Evolutionary conservation across 2,329 filamentous ascomycete species (phyloP), one percentile per base, ranked within the genome.

Genomic region (Onygenales sp.): DNA sequence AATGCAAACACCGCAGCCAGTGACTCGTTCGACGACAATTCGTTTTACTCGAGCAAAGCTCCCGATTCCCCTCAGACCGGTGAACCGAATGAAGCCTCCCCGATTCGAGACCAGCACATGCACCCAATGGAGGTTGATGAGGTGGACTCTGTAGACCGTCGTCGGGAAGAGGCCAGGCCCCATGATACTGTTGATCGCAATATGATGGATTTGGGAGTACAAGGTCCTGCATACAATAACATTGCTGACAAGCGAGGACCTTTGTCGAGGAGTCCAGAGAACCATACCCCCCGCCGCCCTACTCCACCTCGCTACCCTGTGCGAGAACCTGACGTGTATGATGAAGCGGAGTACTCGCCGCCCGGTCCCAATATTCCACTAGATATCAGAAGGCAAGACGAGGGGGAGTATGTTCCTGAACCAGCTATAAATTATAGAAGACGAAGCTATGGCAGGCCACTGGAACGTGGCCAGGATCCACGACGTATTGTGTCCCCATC

Each of bases 1-100:
- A 80, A 81, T 73, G 76, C 76, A 61, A 77, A 84, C 70, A 77
- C 76, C 64, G 82, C 83, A 68, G 78, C 80, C 65, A 87, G 79
- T 78, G 88, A 92, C 69, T 93, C 88, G 37, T 88, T 90, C 73
- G 90, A 96, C 72, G 86, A 94, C 68, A 90, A 94, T 66, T 93
- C 90, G 42, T 95, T 95, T 71, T 96, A 97, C 76, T 96, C 92
- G 60, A 96, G 91, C 72, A 88, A 86, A 74, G 81, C 80, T 58
- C 85, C 91, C 75, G 87, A 91, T 68, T 95, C 90, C 58, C 76
- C 80, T 66, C 75, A 77, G 57, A 68, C 72, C 40, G 68, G 67
- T 52, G 65, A 67, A 13, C 66, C 63, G 47, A 63, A 59, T 52
- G 62, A 63, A 32, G 21, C 57, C 61, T 67, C 67, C 49, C 59